Percentiles rank a stretch among this genome's conserved stretches.
These are phyloP conservation scores for Triticum dicoccoides DNA, from an alignment of 176 grass and related monocot genomes.

Conservation along the genomic window DNA sequence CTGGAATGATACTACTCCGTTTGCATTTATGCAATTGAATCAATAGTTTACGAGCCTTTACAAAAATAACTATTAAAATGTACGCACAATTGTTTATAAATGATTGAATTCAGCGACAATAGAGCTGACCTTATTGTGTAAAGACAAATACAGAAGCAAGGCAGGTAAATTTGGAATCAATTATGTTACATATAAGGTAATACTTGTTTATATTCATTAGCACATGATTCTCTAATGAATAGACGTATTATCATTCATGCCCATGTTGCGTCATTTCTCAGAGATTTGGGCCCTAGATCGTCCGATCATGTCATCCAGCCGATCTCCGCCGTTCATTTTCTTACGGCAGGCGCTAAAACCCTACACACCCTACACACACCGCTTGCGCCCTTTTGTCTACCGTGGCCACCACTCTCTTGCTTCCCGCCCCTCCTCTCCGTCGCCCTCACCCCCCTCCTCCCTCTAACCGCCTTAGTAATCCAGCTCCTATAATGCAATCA, in stretches of 20 bases:
- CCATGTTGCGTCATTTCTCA: background rate
- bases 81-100: background rate
- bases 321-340: background rate
- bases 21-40: background rate
- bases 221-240: background rate
- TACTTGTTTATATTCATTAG: background rate
- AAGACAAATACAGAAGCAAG: constrained; percentile 2
- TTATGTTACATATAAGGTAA: background rate
- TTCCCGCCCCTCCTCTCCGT: background rate
- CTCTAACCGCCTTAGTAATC: background rate
- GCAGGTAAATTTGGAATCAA: background rate
- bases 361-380: background rate
- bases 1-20: background rate
- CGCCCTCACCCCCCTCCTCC: background rate
- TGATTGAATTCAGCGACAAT: background rate
- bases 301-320: background rate
- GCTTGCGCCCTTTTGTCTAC: background rate
- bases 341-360: background rate
- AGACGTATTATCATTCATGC: background rate
- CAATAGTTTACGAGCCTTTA: background rate
- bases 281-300: background rate
- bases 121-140: background rate
- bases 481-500: background rate
- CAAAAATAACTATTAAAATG: background rate
- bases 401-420: background rate